Evolutionary conservation across 208 protist species (phyloP), one percentile per base, ranked within the genome.

Genomic region (Herpetomonas tarakana): DNA sequence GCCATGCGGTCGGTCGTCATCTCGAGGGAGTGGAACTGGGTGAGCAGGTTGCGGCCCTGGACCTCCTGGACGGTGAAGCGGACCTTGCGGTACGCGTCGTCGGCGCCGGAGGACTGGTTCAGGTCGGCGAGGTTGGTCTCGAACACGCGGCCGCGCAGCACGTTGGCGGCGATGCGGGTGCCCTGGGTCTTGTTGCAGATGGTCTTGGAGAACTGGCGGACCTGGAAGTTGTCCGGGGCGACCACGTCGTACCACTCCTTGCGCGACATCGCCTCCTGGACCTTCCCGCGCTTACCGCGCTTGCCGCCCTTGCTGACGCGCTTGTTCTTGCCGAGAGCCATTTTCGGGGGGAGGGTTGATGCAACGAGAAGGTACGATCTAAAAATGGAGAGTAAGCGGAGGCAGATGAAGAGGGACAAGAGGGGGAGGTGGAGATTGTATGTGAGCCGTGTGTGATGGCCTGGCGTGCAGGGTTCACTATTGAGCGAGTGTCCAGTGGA

Each of bases 211-310:
- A 99, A 88, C 60, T 94, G 74, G 62, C 96, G 92, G n/a, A 85
- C 84, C 56, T 76, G 78, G 92, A 99, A 99, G 62, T 93, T 89
- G 39, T 81, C 66, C 45, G 99, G 99, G 11, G 98, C 98, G 68
- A 98, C 97, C 47, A 99, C 86, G 62, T 99, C 90, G 78, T 99
- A 99, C 99, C 99, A 99, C 71, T 99, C 98, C 91, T 99, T 99
- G 74, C 92, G 91, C 64, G 94, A 73, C 94, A 99, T 99, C 64
- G 98, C 87, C 67, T 99, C 98, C 71, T 94, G 74, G 31, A 78
- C 78, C 80, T 97, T 97, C 7, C 86, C 77, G 78, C 89, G 92
- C 71, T 91, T 92, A 50, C 88, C 88, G 92, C 98, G 97, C 84
- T 97, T 97, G 71, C 92, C 90, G 58, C 94, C 93, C 91, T 98